Conservation (phyloP, 148 eudicot species). For the Camellia sinensis region DNA sequence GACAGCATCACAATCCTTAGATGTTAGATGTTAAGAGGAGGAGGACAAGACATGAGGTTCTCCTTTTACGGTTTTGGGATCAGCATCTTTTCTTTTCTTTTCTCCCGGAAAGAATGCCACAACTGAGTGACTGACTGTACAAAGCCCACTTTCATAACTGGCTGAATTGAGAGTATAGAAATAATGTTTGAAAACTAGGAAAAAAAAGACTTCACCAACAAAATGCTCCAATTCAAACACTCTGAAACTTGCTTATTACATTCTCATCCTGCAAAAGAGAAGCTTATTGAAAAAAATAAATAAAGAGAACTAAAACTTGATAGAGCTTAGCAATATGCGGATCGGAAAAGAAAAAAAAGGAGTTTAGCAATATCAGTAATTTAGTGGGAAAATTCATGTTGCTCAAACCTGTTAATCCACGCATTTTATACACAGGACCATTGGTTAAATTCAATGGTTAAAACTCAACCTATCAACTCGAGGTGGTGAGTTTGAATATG, state of each 20-base stretch:
- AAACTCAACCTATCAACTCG: too few relatives aligned
- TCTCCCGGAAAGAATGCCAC: slow-evolving; percentile 24
- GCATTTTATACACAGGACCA: too few relatives aligned
- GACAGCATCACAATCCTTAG: neutral
- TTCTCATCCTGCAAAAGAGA: slow-evolving; percentile 23
- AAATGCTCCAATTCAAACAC: slow-evolving; percentile 14
- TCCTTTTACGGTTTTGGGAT: neutral
- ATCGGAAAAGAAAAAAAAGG: too few relatives aligned
- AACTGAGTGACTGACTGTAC: slow-evolving; percentile 25
- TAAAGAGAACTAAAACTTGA: neutral
- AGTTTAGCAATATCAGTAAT: neutral
- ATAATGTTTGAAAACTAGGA: slow-evolving; percentile 1
- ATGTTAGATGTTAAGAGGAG: neutral
- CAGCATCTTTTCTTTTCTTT: neutral
- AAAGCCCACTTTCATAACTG: slow-evolving; percentile 17
- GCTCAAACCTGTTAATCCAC: neutral
- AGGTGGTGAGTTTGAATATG: too few relatives aligned
- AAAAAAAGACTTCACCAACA: neutral
- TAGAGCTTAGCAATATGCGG: too few relatives aligned
- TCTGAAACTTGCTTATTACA: slow-evolving; percentile 14
- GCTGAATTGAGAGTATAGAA: neutral
- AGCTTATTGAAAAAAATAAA: neutral
- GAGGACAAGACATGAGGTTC: neutral
- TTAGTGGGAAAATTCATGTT: neutral
- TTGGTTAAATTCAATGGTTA: too few relatives aligned